A percentile compares a stretch with the other conserved stretches of the same genome.
Evolutionary conservation across 352 stramenopile species (phyloP).

Genomic region (Phytopythium kandeliae): DNA sequence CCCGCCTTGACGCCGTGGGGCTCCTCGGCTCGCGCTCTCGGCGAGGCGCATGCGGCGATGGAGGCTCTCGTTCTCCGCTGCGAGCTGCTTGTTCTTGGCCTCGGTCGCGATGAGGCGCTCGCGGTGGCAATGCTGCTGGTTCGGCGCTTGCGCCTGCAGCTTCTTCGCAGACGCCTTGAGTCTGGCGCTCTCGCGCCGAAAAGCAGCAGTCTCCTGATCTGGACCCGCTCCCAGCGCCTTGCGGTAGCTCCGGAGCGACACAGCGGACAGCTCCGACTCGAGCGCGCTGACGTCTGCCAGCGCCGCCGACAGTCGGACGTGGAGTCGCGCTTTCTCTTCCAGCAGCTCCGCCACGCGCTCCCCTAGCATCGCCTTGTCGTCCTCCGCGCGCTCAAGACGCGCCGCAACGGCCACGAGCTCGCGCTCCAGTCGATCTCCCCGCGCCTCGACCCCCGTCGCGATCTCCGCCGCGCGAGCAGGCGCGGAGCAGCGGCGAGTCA

Average conservation of each 20-base stretch:
- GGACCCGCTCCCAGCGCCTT: neutral
- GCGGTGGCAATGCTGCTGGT: neutral
- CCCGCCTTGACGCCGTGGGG: too few species aligned
- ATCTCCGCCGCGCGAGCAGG: neutral
- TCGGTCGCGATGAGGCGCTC: neutral
- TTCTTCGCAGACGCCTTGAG: neutral
- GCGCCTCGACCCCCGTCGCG: neutral
- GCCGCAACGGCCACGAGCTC: neutral
- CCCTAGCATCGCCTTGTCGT: neutral
- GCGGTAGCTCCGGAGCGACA: neutral
- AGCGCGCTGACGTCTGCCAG: neutral
- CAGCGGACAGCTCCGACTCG: neutral
- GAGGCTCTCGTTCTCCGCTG: neutral
- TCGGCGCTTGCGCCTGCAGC: neutral
- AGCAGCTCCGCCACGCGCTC: neutral
- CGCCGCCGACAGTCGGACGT: neutral
- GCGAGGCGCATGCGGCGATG: neutral
- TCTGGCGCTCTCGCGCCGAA: neutral
- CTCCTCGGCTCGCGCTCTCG: neutral
- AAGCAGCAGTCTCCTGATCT: neutral
- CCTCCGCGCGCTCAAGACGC: neutral
- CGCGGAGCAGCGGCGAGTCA: neutral
- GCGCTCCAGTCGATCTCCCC: neutral
- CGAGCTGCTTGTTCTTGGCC: neutral
- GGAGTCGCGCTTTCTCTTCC: constrained; percentile 1